Evolutionary conservation across 164 flowering plant species (phyloP).

Genomic region (Aristolochia contorta): DNA sequence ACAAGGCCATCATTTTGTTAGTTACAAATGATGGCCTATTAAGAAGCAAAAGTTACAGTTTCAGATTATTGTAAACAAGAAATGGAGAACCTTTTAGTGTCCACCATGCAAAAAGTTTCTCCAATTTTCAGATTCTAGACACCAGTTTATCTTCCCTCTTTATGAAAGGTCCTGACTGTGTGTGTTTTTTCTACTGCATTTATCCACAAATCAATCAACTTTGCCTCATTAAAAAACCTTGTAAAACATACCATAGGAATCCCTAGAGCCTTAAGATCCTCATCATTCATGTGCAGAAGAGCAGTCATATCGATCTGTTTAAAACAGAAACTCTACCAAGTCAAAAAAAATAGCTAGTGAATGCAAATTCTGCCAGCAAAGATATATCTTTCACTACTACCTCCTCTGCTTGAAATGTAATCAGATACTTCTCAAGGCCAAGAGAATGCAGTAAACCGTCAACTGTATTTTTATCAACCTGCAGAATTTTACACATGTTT

Average conservation of each 20-base stretch:
- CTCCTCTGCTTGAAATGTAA: slow-evolving; percentile 88
- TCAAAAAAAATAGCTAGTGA: neutral
- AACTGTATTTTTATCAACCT: slow-evolving; percentile 50
- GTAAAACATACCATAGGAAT: slow-evolving; percentile 69
- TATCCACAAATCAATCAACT: neutral
- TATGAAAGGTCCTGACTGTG: neutral
- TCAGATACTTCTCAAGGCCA: slow-evolving; percentile 79
- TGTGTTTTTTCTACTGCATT: neutral
- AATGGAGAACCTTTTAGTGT: too few relatives aligned
- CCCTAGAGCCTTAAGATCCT: slow-evolving; percentile 83
- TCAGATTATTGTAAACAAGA: too few relatives aligned
- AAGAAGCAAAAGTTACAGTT: too few relatives aligned
- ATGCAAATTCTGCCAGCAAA: neutral
- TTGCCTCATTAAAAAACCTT: neutral
- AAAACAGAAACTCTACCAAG: slow-evolving; percentile 3
- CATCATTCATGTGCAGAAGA: slow-evolving; percentile 79
- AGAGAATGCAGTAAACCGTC: slow-evolving; percentile 68
- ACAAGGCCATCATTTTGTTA: too few relatives aligned
- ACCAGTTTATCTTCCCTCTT: too few relatives aligned
- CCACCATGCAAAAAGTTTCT: neutral
- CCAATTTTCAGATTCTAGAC: neutral
- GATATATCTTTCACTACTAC: slow-evolving; percentile 24
- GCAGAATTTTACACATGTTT: slow-evolving; percentile 14
- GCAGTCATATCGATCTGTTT: slow-evolving; percentile 77
- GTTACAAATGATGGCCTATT: too few relatives aligned